A percentile compares a stretch with the other conserved stretches of the same genome.
Conservation (phyloP, 2,329 filamentous ascomycete genomes). For the Monosporascus sp. region DNA sequence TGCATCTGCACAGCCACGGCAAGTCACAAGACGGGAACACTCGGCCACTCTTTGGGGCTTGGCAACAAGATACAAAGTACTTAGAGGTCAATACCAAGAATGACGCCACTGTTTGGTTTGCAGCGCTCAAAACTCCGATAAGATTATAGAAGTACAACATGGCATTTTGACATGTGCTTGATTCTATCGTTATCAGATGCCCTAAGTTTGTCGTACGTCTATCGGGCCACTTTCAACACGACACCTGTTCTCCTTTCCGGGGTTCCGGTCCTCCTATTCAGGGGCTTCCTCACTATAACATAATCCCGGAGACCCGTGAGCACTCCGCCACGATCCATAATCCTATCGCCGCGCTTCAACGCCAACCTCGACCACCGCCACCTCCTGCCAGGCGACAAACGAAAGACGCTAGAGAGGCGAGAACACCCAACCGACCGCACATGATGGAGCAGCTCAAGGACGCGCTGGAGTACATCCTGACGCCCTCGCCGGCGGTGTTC, state of each 20-base stretch:
- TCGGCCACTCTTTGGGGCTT: too few species aligned
- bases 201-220: neutral
- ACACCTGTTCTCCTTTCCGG: neutral
- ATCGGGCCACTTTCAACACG: neutral
- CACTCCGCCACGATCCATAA: too few species aligned
- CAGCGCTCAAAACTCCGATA: neutral
- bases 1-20: too few species aligned
- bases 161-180: neutral
- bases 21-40: too few species aligned
- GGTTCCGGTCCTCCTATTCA: neutral
- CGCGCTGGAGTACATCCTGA: conserved; percentile 49
- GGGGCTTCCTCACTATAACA: too few species aligned
- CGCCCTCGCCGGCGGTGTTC: conserved; percentile 58
- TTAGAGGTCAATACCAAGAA: neutral
- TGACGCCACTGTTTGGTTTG: neutral
- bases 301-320: too few species aligned
- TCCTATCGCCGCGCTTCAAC: neutral
- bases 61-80: neutral
- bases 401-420: conserved; percentile 1
- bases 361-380: conserved; percentile 7
- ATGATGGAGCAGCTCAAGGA: conserved; percentile 34
- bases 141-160: neutral
- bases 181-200: neutral
- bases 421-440: conserved; percentile 6
- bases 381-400: neutral